Conservation (phyloP, 768 basidiomycete genomes). For the Dendrothele bispora region DNA sequence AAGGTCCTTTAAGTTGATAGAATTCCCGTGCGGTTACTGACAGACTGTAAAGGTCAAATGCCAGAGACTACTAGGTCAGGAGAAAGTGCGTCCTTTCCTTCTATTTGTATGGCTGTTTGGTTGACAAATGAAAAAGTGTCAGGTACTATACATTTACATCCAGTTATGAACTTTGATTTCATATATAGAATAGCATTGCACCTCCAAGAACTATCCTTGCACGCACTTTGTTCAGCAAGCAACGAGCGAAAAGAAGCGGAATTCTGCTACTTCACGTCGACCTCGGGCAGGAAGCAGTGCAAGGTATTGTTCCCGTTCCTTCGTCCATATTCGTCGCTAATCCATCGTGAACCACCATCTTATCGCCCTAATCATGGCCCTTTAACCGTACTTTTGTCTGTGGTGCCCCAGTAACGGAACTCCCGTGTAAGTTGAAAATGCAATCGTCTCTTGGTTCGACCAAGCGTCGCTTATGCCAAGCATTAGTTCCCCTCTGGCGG, state of each 20-base stretch:
- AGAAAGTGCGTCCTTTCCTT: slow-evolving; percentile 56
- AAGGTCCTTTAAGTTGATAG: too few species aligned
- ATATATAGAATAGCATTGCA: slow-evolving; percentile 60
- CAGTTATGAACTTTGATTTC: slow-evolving; percentile 6
- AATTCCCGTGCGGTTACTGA: too few species aligned
- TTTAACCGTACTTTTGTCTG: not conserved
- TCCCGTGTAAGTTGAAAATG: too few species aligned
- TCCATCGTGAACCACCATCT: slow-evolving; percentile 7
- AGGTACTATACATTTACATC: slow-evolving; percentile 43
- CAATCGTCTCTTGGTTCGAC: too few species aligned
- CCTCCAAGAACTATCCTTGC: slow-evolving; percentile 88
- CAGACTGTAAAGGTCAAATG: too few species aligned
- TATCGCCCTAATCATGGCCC: slow-evolving; percentile 1
- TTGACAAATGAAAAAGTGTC: slow-evolving; percentile 45
- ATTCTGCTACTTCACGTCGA: slow-evolving; percentile 53
- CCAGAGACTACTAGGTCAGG: slow-evolving; percentile 76
- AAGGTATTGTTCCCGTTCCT: slow-evolving; percentile 39
- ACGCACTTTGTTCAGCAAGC: slow-evolving; percentile 88
- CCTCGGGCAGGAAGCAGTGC: slow-evolving; percentile 58
- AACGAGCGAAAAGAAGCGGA: slow-evolving; percentile 82
- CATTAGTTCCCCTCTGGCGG: slow-evolving; percentile 23
- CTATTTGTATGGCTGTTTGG: slow-evolving; percentile 15
- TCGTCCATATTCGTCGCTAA: slow-evolving; percentile 24
- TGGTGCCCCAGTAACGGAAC: too few species aligned
- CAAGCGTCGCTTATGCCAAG: slow-evolving; percentile 9